A percentile compares a stretch with the other conserved stretches of the same genome.
Evolutionary conservation across 163 green algal genomes (phyloP).

Genomic region (Scenedesmus sp.): DNA sequence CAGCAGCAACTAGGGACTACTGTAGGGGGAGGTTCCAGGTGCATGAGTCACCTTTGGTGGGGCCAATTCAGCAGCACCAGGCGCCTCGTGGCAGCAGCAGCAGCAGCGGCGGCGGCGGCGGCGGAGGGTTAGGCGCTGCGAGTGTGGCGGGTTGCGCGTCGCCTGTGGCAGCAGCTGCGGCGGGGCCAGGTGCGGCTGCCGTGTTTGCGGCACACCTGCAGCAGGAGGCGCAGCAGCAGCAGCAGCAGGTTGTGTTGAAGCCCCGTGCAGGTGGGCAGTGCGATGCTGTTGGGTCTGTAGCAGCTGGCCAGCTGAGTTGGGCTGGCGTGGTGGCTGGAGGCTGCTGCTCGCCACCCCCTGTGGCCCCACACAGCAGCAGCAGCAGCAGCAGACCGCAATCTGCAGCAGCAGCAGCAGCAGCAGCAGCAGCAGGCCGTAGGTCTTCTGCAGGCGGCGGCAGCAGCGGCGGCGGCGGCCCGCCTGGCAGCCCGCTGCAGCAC

Average conservation of each 20-base stretch:
- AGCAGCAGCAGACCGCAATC: background rate
- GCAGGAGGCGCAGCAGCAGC: slow-evolving; percentile 22
- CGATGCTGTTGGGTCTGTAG: background rate
- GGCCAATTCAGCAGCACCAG: background rate
- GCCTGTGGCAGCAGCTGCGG: slow-evolving; percentile 9
- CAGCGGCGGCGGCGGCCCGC: background rate
- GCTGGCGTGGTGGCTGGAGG: background rate
- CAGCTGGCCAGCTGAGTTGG: background rate
- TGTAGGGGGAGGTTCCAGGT: slow-evolving; percentile 44
- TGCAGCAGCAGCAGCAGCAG: slow-evolving; percentile 28
- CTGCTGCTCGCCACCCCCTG: background rate
- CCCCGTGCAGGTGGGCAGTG: background rate
- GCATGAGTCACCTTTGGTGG: slow-evolving; percentile 37
- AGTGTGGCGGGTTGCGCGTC: background rate
- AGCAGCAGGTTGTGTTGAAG: background rate
- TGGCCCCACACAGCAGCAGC: background rate
- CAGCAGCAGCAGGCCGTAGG: background rate
- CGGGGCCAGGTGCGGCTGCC: background rate
- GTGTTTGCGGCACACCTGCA: slow-evolving; percentile 9
- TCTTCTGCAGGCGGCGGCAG: background rate
- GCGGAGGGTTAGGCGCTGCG: background rate
- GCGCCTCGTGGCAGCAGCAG: background rate
- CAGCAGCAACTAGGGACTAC: slow-evolving; percentile 26
- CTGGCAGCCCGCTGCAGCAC: background rate
- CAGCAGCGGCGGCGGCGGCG: background rate